Conservation (phyloP, 164 flowering plant genomes). For the Chimonanthus praecox region DNA sequence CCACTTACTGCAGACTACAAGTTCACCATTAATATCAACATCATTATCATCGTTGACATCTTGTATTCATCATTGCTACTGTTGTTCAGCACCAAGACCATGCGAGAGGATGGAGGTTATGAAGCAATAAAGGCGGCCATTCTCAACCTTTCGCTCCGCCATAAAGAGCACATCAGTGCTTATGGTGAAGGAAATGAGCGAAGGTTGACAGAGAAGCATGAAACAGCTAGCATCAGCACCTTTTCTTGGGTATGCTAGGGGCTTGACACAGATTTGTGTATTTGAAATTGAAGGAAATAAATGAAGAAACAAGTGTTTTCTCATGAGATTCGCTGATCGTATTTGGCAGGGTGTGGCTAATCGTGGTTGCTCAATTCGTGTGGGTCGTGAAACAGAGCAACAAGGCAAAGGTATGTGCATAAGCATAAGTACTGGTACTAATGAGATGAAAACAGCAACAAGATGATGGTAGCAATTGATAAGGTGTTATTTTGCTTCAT, state of each 20-base stretch:
- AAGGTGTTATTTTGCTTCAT: not conserved
- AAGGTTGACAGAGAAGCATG: conserved; percentile 95
- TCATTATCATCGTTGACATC: too few relatives aligned
- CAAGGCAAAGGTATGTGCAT: conserved; percentile 67
- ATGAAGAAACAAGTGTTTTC: not conserved
- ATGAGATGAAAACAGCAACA: too few relatives aligned
- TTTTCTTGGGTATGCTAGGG: conserved; percentile 83
- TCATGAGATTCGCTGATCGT: not conserved
- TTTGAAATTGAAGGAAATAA: not conserved
- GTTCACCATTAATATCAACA: not conserved
- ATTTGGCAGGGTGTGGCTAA: conserved; percentile 86
- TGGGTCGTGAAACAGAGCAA: conserved; percentile 94
- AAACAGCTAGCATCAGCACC: conserved; percentile 77
- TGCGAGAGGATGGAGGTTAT: conserved; percentile 94
- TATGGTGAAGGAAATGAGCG: conserved; percentile 99
- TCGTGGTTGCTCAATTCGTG: conserved; percentile 95
- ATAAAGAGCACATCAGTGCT: conserved; percentile 87
- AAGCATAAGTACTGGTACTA: not conserved
- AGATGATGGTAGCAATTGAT: not conserved
- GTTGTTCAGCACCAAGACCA: conserved; percentile 66
- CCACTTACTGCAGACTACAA: not conserved
- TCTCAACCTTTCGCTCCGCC: conserved; percentile 86
- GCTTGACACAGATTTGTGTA: not conserved
- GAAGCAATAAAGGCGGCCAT: conserved; percentile 94
- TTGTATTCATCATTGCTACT: not conserved